Conservation (phyloP, 2,329 filamentous ascomycete genomes). For the Fusarium sp. region DNA sequence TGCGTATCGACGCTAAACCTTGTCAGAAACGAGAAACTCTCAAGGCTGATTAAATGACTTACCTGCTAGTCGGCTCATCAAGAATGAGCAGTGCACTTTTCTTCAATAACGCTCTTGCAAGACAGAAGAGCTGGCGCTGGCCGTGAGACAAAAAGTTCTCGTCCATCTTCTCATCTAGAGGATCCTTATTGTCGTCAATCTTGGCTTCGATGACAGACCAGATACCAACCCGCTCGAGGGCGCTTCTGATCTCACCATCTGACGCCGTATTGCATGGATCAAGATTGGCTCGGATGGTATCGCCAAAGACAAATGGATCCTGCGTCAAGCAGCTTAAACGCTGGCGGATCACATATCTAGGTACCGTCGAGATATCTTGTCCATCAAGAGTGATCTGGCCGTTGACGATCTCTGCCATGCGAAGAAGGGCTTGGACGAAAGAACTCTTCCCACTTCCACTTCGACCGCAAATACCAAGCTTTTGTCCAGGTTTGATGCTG, state of each 20-base stretch:
- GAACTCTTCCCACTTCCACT: slow-evolving; percentile 52
- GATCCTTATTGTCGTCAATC: slow-evolving; percentile 44
- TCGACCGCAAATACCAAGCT: slow-evolving; percentile 57
- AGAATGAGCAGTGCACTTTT: slow-evolving; percentile 42
- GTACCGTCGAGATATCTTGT: slow-evolving; percentile 48
- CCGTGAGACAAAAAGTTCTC: slow-evolving; percentile 50
- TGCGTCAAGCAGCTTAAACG: slow-evolving; percentile 60
- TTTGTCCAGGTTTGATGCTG: slow-evolving; percentile 47
- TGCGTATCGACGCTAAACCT: slow-evolving; percentile 41
- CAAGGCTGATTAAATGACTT: neutral
- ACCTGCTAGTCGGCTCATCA: slow-evolving; percentile 54
- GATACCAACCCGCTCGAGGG: slow-evolving; percentile 58
- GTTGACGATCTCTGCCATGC: slow-evolving; percentile 56
- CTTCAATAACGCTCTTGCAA: slow-evolving; percentile 45
- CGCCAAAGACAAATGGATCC: slow-evolving; percentile 61
- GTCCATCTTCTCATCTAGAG: slow-evolving; percentile 48
- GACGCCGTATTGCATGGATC: slow-evolving; percentile 53
- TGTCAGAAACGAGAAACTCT: neutral
- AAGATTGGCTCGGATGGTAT: slow-evolving; percentile 60
- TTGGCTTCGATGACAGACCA: slow-evolving; percentile 53
- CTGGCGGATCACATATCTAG: slow-evolving; percentile 42
- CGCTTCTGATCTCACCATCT: slow-evolving; percentile 54
- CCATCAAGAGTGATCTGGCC: slow-evolving; percentile 59
- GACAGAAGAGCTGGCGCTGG: slow-evolving; percentile 47
- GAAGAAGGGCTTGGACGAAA: slow-evolving; percentile 56